A percentile compares a stretch with the other conserved stretches of the same genome.
Evolutionary conservation across 1,284 basidiomycete genomes (phyloP).

Genomic region (Apiotrichum veenhuisii): DNA sequence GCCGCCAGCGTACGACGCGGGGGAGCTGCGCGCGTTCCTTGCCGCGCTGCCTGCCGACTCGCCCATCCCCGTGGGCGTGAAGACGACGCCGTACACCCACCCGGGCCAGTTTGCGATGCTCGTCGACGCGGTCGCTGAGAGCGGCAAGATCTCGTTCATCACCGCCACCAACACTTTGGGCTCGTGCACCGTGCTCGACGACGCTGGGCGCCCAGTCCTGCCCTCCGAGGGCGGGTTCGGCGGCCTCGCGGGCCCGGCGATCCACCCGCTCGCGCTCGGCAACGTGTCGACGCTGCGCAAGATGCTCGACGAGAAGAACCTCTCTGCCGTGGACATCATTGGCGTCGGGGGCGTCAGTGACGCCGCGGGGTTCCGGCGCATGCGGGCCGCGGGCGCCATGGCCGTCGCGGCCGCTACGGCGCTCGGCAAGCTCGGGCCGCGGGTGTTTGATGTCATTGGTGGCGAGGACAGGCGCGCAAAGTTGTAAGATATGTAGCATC

Average conservation of each 20-base stretch:
- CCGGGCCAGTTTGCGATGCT: constrained; percentile 18
- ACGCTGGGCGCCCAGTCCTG: background rate
- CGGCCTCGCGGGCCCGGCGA: constrained; percentile 15
- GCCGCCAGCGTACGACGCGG: constrained; percentile 18
- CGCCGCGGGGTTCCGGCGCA: constrained; percentile 8
- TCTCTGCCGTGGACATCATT: constrained; percentile 7
- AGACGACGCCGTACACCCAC: constrained; percentile 19
- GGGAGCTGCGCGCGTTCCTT: constrained; percentile 15
- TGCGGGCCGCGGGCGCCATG: constrained; percentile 12
- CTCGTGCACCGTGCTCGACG: constrained; percentile 8
- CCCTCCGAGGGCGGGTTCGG: constrained; percentile 17
- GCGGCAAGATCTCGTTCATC: constrained; percentile 10
- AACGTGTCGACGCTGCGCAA: constrained; percentile 13
- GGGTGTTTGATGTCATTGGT: constrained; percentile 10
- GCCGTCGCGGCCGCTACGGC: constrained; percentile 15
- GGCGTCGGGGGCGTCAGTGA: constrained; percentile 19
- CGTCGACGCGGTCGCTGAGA: constrained; percentile 7
- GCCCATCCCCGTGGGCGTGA: constrained; percentile 16
- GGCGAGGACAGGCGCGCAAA: background rate
- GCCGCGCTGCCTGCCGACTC: constrained; percentile 7
- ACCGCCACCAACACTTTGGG: constrained; percentile 19
- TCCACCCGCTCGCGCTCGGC: constrained; percentile 18
- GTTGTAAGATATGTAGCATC: background rate
- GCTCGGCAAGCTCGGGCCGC: constrained; percentile 6
- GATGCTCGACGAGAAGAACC: constrained; percentile 7